Evolutionary conservation across 495 filamentous ascomycete species (phyloP), one percentile per base, ranked within the genome.

Genomic region (Gamarada debralockiae): DNA sequence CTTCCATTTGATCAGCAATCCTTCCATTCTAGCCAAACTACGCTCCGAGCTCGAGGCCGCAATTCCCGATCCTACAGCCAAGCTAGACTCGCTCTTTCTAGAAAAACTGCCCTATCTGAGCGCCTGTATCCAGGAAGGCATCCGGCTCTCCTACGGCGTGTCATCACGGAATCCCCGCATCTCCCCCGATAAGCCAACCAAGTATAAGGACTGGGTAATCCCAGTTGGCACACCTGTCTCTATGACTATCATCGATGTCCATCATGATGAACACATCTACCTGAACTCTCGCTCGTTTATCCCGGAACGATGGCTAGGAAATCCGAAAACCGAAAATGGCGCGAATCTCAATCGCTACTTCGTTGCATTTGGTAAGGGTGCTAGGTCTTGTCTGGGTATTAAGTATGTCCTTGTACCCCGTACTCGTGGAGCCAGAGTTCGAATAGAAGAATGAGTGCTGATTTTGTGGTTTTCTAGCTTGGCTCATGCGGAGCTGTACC

Each of bases 251-350:
- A 58, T 60, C 25, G 59, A 63, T 29, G 70, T 75, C 49, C 68
- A 75, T 31, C 57, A 57, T 29, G 65, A 76, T 45, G 31, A 60
- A 3, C 52, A 50, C 0, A 45, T 73, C 7, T 77, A 71, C 29
- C 65, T 65, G 0, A 47, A 72, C 0, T 70, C 69, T 4, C 15
- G 53, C 10, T 37, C 29, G 0, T 78, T 79, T 10, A 52, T 53
- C 2, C 75, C 75, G 0, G 64, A 72, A 25, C 68, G 77, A 1
- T 78, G 72, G 72, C 40, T 78, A n/a, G 55, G 65, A 2, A 44
- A 58, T 2, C 57, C 27, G 10, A 29, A 29, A 14, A 39, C 37
- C 14, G n/a, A 39, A 15, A 14, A 39, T 4, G 37, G 37, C 18
- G 37, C 4, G 18, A 7, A 6, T 39, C n/a, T 39, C 4, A 39